Evolutionary conservation across 768 basidiomycete genomes (phyloP).

Genomic region (Mycena rosella): DNA sequence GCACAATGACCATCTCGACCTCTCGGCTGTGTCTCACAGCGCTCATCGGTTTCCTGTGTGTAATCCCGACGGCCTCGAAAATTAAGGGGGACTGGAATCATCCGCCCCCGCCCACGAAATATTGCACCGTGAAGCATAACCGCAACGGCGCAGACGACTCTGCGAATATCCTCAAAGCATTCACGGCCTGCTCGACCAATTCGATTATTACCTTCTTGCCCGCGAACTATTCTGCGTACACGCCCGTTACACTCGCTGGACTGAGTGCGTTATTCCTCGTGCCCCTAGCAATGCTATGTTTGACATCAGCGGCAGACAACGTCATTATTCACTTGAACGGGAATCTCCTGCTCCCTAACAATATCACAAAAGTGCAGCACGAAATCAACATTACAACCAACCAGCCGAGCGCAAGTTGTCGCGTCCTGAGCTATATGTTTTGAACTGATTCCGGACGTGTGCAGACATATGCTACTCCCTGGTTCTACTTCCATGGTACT

Average conservation of each 20-base stretch:
- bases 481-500: conserved; percentile 55
- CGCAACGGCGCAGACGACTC: conserved; percentile 51
- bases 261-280: conserved; percentile 42
- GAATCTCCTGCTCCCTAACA: conserved; percentile 58
- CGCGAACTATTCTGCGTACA: conserved; percentile 53
- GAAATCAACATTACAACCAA: conserved; percentile 53
- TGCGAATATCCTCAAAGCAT: conserved; percentile 49
- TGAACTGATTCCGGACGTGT: background rate
- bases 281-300: background rate
- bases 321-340: conserved; percentile 58
- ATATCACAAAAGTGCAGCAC: conserved; percentile 57
- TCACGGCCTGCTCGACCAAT: conserved; percentile 50
- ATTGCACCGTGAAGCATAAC: conserved; percentile 45
- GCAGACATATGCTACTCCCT: conserved; percentile 57
- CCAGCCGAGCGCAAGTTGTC: conserved; percentile 50
- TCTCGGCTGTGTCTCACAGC: conserved; percentile 8
- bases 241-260: conserved; percentile 49
- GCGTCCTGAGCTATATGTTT: background rate
- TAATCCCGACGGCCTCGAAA: background rate
- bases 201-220: conserved; percentile 50
- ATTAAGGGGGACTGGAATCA: background rate
- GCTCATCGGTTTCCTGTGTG: conserved; percentile 5
- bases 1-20: background rate
- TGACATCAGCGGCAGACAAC: conserved; percentile 43
- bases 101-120: conserved; percentile 6